Conservation (phyloP, 208 protist species). For the Porcisia hertigi region DNA sequence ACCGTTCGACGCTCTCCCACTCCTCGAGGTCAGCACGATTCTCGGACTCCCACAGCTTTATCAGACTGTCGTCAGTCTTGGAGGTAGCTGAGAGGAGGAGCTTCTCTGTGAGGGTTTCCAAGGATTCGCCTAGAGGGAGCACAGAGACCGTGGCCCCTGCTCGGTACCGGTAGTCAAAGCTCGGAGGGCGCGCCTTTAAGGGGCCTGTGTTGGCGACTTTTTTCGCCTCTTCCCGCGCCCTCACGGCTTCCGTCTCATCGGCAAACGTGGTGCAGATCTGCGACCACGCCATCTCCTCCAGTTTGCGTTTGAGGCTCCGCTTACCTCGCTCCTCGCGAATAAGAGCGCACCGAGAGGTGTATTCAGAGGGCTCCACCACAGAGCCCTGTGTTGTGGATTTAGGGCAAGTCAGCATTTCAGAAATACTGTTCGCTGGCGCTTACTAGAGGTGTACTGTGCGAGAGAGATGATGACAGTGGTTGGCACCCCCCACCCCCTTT, state of each 20-base stretch:
- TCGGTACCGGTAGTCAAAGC: conserved; percentile 2
- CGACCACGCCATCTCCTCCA: not conserved
- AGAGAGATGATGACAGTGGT: not conserved
- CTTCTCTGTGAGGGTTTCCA: not conserved
- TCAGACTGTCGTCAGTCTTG: not conserved
- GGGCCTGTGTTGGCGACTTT: not conserved
- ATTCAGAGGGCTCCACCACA: not conserved
- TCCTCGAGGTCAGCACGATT: conserved; percentile 41
- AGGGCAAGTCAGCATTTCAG: not conserved
- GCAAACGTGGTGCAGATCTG: not conserved
- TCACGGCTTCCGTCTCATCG: not conserved
- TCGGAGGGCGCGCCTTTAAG: not conserved
- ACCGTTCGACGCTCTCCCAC: conserved; percentile 42
- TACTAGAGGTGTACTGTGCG: not conserved
- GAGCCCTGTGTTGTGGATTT: not conserved
- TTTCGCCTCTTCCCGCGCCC: not conserved
- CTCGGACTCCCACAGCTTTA: conserved; percentile 27
- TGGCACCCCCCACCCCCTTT: not conserved
- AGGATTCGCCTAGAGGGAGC: not conserved
- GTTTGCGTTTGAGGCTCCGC: not conserved
- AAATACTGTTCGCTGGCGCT: not conserved
- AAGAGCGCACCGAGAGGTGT: not conserved
- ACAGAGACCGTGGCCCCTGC: conserved; percentile 13
- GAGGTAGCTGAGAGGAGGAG: not conserved
- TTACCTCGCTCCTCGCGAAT: conserved; percentile 1